Percentiles rank a stretch among this genome's conserved stretches.
These are phyloP conservation scores for Pseudocercospora ulei DNA, from an alignment of 2,329 filamentous ascomycete species.

Conservation along the genomic window DNA sequence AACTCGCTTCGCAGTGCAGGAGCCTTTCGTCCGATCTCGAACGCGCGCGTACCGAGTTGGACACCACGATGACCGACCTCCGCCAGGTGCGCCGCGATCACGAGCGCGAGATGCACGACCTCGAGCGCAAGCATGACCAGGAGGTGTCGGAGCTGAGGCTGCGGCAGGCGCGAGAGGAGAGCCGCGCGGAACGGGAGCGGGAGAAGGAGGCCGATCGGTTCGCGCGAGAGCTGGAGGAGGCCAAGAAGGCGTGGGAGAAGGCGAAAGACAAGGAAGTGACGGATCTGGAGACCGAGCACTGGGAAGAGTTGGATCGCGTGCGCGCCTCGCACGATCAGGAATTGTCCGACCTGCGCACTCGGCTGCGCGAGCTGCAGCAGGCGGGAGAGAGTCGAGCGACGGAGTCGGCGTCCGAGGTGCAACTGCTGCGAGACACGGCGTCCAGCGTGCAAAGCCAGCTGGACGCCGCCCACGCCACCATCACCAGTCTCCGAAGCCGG, in stretches of 20 bases:
- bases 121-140: slow-evolving; percentile 28
- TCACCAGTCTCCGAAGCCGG: slow-evolving; percentile 49
- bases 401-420: slow-evolving; percentile 44
- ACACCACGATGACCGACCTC: slow-evolving; percentile 31
- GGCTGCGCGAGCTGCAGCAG: slow-evolving; percentile 43
- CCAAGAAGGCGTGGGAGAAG: slow-evolving; percentile 37
- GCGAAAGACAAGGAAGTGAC: slow-evolving; percentile 48
- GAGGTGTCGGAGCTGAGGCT: slow-evolving; percentile 24
- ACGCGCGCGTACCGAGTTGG: slow-evolving; percentile 30
- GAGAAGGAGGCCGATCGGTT: slow-evolving; percentile 49
- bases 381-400: slow-evolving; percentile 49
- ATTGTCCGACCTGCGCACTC: slow-evolving; percentile 52
- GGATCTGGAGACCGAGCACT: slow-evolving; percentile 51
- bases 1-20: slow-evolving; percentile 46
- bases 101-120: slow-evolving; percentile 29
- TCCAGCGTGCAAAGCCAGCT: slow-evolving; percentile 22
- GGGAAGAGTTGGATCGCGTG: slow-evolving; percentile 57
- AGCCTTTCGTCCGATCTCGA: slow-evolving; percentile 58
- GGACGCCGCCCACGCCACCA: slow-evolving; percentile 51
- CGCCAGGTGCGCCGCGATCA: slow-evolving; percentile 31
- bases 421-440: slow-evolving; percentile 28
- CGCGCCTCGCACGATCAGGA: slow-evolving; percentile 56
- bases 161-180: slow-evolving; percentile 29
- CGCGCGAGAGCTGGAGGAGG: slow-evolving; percentile 44
- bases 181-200: slow-evolving; percentile 34